Evolutionary conservation across 2,329 filamentous ascomycete species (phyloP).

Genomic region (Helotiales sp.): DNA sequence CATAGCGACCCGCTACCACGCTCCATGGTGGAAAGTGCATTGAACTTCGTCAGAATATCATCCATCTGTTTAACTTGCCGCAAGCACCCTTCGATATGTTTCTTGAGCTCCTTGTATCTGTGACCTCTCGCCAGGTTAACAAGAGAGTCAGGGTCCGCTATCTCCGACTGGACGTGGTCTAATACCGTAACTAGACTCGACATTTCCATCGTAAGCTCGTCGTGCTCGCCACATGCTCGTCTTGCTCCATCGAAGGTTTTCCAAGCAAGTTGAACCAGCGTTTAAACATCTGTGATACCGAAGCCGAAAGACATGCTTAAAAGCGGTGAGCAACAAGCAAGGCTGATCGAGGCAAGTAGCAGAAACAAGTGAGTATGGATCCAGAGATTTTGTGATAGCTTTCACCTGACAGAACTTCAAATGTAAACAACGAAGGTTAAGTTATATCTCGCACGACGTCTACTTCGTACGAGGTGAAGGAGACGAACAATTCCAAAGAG

Average conservation of each 20-base stretch:
- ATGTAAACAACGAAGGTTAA: too few species aligned
- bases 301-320: slow-evolving; percentile 25
- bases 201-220: slow-evolving; percentile 48
- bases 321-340: too few species aligned
- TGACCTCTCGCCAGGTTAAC: slow-evolving; percentile 39
- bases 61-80: slow-evolving; percentile 12
- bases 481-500: too few species aligned
- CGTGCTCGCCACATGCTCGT: slow-evolving; percentile 46
- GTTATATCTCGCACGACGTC: too few species aligned
- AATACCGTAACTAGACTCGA: slow-evolving; percentile 52
- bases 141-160: slow-evolving; percentile 52
- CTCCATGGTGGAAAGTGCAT: slow-evolving; percentile 15
- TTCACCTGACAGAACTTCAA: too few species aligned
- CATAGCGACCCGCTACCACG: slow-evolving; percentile 14
- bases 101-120: slow-evolving; percentile 11
- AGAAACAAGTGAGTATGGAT: too few species aligned
- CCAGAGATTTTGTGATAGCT: too few species aligned
- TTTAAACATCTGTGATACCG: slow-evolving; percentile 11
- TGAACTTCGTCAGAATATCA: slow-evolving; percentile 17
- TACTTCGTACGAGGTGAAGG: too few species aligned
- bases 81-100: slow-evolving; percentile 10
- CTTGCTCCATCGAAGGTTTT: slow-evolving; percentile 30
- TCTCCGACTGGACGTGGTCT: slow-evolving; percentile 54
- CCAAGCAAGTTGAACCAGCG: slow-evolving; percentile 12
- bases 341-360: too few species aligned